These are phyloP conservation scores for Nicotiana noctiflora DNA, from an alignment of 257 asterid genomes.

Conservation along the genomic window DNA sequence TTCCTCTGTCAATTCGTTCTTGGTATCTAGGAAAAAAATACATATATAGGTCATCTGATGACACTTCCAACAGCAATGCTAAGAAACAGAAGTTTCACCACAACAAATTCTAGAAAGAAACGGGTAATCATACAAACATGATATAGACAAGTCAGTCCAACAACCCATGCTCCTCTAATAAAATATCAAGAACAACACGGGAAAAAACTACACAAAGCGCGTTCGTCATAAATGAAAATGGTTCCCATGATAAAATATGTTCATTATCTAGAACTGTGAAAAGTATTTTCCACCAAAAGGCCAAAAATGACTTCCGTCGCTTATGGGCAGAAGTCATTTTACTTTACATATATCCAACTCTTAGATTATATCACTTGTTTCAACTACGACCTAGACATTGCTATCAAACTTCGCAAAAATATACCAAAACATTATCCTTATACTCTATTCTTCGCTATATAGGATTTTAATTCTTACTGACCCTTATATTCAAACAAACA, in stretches of 20 bases:
- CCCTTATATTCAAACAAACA: too few relatives aligned
- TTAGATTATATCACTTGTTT: neutral
- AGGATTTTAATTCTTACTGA: too few relatives aligned
- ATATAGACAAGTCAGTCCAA: neutral
- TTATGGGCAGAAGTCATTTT: neutral
- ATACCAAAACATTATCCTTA: neutral
- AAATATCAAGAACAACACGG: neutral
- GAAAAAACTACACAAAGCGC: neutral
- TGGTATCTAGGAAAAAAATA: constrained; percentile 54
- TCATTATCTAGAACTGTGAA: neutral
- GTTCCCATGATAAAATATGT: neutral
- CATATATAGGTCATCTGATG: constrained; percentile 6
- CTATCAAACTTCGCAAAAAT: neutral
- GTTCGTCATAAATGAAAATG: neutral
- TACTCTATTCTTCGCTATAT: neutral
- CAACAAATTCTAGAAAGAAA: neutral
- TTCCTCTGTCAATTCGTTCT: constrained; percentile 73
- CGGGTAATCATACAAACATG: neutral
- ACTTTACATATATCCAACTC: neutral
- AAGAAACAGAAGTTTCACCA: neutral
- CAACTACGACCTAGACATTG: neutral
- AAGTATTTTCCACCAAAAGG: neutral
- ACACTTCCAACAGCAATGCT: neutral
- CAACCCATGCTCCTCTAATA: neutral
- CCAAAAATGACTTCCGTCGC: neutral